phyloP scores from a whole-genome alignment of 2,329 filamentous ascomycete species.

The Grosmannia serpens region DNA sequence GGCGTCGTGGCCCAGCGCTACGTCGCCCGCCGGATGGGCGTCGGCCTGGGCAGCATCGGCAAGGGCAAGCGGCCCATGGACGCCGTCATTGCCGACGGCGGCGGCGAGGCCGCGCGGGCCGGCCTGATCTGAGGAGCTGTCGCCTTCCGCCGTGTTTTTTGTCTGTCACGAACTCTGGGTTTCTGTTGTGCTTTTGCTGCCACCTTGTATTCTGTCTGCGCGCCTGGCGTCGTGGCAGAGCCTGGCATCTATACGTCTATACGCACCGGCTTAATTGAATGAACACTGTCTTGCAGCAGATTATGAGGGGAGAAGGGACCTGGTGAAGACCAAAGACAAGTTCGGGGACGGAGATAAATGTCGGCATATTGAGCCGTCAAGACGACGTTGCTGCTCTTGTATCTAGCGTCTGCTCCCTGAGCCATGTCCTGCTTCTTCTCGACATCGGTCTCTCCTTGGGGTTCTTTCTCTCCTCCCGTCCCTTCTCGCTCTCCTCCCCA shows the following conservation, averaged over 20 bases:
- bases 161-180: background rate
- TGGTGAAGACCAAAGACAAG: background rate
- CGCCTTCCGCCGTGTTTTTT: no score
- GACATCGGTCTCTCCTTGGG: slow-evolving; percentile 30
- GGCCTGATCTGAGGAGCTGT: slow-evolving; percentile 33
- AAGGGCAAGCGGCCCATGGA: slow-evolving; percentile 51
- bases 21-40: slow-evolving; percentile 89
- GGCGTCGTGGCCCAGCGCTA: slow-evolving; percentile 90
- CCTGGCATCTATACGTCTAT: background rate
- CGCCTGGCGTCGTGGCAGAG: no score
- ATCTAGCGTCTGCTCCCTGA: no score
- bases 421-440: no score
- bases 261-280: background rate
- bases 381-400: no score
- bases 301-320: no score
- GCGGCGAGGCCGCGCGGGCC: slow-evolving; percentile 48
- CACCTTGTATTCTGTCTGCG: background rate
- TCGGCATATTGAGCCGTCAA: background rate
- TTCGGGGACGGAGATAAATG: slow-evolving; percentile 8
- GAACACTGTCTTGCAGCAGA: no score
- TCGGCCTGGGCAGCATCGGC: slow-evolving; percentile 64
- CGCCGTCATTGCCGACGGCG: slow-evolving; percentile 42
- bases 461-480: no score
- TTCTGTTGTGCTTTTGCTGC: background rate
- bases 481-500: no score